phyloP scores from a whole-genome alignment of 2,329 filamentous ascomycete genomes.

The Penicillium sp. region DNA sequence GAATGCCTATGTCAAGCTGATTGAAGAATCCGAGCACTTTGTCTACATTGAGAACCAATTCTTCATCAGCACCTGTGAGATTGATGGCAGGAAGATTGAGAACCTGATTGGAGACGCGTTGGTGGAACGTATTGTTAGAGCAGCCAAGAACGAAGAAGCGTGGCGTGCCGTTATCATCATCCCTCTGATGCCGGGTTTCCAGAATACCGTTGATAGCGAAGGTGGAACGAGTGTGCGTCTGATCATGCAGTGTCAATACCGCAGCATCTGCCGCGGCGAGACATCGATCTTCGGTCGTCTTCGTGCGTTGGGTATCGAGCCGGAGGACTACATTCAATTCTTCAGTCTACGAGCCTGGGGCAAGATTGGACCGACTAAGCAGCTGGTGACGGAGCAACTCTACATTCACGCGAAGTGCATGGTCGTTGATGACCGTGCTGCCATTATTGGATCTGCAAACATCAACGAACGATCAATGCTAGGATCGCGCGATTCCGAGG shows the following conservation, averaged over 20 bases:
- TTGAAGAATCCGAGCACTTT: conserved; percentile 91
- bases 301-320: conserved; percentile 73
- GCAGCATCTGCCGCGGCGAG: conserved; percentile 90
- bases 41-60: conserved; percentile 99
- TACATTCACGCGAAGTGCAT: conserved; percentile 98
- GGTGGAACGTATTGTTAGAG: conserved; percentile 83
- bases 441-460: conserved; percentile 93
- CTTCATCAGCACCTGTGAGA: conserved; percentile 89
- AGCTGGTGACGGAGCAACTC: conserved; percentile 86
- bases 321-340: conserved; percentile 93
- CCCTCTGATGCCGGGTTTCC: conserved; percentile 95
- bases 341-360: conserved; percentile 91
- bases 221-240: conserved; percentile 90
- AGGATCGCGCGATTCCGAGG: conserved; percentile 85
- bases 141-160: conserved; percentile 74
- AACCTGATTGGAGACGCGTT: conserved; percentile 93
- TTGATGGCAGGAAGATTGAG: conserved; percentile 77
- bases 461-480: conserved; percentile 98
- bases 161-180: conserved; percentile 90
- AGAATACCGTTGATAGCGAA: conserved; percentile 89
- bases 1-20: conserved; percentile 90
- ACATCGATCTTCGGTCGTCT: conserved; percentile 86
- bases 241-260: conserved; percentile 95
- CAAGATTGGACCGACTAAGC: conserved; percentile 74
- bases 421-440: conserved; percentile 87